Conservation (phyloP, 306 rosid species). For the Quercus engelmannii region DNA sequence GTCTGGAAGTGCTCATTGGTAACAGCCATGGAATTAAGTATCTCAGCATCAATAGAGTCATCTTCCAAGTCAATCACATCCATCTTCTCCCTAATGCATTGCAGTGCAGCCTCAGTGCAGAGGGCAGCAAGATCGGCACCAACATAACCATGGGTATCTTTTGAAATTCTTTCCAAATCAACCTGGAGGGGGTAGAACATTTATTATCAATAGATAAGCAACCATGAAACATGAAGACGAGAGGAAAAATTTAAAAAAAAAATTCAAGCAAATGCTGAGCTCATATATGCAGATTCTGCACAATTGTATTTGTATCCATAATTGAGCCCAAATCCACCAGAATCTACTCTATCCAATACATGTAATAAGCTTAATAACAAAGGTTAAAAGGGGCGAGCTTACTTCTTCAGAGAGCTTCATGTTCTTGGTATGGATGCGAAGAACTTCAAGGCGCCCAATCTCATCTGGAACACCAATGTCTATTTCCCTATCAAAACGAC, state of each 20-base stretch:
- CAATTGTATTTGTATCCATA: background rate
- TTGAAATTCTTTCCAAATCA: conserved; percentile 57
- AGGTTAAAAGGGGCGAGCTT: conserved; percentile 12
- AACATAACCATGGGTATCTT: conserved; percentile 68
- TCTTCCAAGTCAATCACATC: conserved; percentile 71
- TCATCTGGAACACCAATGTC: conserved; percentile 78
- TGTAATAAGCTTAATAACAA: background rate
- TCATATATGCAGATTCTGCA: background rate
- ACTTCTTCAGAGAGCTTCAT: conserved; percentile 76
- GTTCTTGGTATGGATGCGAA: conserved; percentile 69
- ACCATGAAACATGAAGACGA: background rate
- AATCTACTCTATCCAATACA: background rate
- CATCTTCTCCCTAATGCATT: conserved; percentile 76
- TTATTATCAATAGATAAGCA: background rate
- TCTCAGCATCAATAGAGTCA: conserved; percentile 64
- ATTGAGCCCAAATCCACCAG: background rate
- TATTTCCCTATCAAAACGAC: conserved; percentile 66
- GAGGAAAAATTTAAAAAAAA: background rate
- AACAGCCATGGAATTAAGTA: conserved; percentile 64
- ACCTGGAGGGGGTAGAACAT: conserved; percentile 30
- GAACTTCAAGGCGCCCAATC: conserved; percentile 66
- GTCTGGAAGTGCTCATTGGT: conserved; percentile 70
- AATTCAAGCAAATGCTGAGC: conserved; percentile 2
- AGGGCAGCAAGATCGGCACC: conserved; percentile 78
- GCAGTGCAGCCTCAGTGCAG: conserved; percentile 71